Evolutionary conservation across 1,284 basidiomycete genomes (phyloP).

Genomic region (Heterobasidion irregulare): DNA sequence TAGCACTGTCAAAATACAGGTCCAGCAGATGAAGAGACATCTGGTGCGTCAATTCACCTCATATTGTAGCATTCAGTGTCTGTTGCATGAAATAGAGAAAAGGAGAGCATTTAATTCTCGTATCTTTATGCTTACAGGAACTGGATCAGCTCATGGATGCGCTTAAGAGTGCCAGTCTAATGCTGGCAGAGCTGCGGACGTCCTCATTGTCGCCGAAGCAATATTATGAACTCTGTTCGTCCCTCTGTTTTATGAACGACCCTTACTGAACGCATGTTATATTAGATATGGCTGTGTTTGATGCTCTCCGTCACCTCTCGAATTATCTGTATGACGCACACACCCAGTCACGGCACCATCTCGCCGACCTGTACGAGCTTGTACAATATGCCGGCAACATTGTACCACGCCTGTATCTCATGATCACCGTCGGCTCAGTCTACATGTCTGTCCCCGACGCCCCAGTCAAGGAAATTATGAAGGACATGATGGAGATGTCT

Average conservation of each 20-base stretch:
- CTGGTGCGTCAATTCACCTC: conserved; percentile 46
- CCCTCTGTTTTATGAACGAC: background rate
- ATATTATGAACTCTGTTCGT: conserved; percentile 92
- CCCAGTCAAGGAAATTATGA: conserved; percentile 97
- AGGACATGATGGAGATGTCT: conserved; percentile 99
- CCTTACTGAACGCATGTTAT: background rate
- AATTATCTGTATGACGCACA: conserved; percentile 95
- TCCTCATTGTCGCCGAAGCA: conserved; percentile 90
- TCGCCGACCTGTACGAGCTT: conserved; percentile 94
- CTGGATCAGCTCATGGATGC: conserved; percentile 95
- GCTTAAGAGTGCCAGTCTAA: conserved; percentile 88
- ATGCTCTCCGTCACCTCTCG: conserved; percentile 86
- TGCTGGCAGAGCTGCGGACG: conserved; percentile 91
- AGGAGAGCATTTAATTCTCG: background rate
- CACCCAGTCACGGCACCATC: conserved; percentile 79
- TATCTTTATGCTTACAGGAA: conserved; percentile 42
- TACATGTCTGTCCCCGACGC: conserved; percentile 96
- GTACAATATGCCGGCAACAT: conserved; percentile 96
- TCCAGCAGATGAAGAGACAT: conserved; percentile 89
- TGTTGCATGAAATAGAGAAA: too few species aligned
- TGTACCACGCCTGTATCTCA: conserved; percentile 89
- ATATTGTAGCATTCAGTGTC: background rate
- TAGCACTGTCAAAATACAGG: conserved; percentile 86
- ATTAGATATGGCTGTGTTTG: conserved; percentile 93
- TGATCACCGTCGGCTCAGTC: conserved; percentile 96